Evolutionary conservation across 23 red algal species (phyloP).

Genomic region (Gracilaria gracilis): DNA sequence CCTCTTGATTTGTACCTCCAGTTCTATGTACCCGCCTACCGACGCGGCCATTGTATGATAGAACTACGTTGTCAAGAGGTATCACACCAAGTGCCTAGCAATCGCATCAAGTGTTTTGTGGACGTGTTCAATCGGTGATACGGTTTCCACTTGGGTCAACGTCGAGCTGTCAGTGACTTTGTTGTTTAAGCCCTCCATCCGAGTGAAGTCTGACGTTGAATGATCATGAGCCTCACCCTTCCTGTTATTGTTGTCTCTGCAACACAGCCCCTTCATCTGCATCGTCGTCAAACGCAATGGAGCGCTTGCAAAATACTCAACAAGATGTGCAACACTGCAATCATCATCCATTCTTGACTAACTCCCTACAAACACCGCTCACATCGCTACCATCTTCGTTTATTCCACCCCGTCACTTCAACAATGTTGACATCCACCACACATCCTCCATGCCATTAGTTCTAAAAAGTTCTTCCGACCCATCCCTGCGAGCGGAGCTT

Average conservation of each 20-base stretch:
- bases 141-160: not conserved
- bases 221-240: not conserved
- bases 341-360: not conserved
- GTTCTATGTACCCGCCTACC: too few species aligned
- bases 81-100: not conserved
- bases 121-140: conserved; percentile 7
- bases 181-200: not conserved
- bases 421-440: conserved; percentile 1
- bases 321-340: not conserved
- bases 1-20: not conserved
- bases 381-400: conserved; percentile 8
- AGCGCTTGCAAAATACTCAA: not conserved
- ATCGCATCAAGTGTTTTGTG: too few species aligned
- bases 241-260: not conserved
- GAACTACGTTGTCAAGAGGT: not conserved
- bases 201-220: not conserved
- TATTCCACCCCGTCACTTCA: conserved; percentile 28
- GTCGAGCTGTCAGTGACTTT: not conserved
- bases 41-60: too few species aligned
- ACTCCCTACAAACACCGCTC: not conserved
- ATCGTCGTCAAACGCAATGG: not conserved
- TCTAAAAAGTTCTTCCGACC: conserved; percentile 7
- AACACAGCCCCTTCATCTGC: not conserved
- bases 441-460: not conserved
- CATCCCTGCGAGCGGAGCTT: conserved; percentile 6